phyloP scores from a whole-genome alignment of 139 green algal species.

The Monoraphidium neglectum region DNA sequence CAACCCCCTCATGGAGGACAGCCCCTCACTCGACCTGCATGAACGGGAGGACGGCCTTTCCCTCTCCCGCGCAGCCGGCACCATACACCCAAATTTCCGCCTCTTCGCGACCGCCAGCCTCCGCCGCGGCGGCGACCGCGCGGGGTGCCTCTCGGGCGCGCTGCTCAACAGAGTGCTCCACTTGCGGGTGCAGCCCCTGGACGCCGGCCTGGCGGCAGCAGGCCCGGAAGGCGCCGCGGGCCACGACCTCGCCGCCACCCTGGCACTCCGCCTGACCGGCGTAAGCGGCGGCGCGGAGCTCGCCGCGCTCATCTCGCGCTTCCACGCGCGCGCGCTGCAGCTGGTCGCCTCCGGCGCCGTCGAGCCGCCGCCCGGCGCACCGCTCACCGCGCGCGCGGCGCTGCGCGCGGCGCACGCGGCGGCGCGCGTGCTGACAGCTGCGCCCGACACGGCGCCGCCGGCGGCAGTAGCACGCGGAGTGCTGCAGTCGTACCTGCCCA shows the following conservation, averaged over 20 bases:
- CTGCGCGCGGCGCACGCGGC: slow-evolving; percentile 5
- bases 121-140: slow-evolving; percentile 14
- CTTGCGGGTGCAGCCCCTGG: slow-evolving; percentile 34
- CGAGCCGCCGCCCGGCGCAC: slow-evolving; percentile 7
- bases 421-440: neutral
- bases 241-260: slow-evolving; percentile 29
- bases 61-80: slow-evolving; percentile 4
- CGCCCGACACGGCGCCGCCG: too few species aligned
- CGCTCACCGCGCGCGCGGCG: slow-evolving; percentile 19
- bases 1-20: slow-evolving; percentile 42
- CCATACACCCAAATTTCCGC: slow-evolving; percentile 32
- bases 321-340: slow-evolving; percentile 17
- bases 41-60: slow-evolving; percentile 37
- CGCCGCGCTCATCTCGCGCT: slow-evolving; percentile 18
- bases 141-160: slow-evolving; percentile 32
- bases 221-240: neutral
- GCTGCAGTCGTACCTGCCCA: slow-evolving; percentile 14
- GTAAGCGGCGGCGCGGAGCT: slow-evolving; percentile 27
- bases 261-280: slow-evolving; percentile 20
- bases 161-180: slow-evolving; percentile 38
- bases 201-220: slow-evolving; percentile 31
- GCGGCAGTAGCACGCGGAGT: neutral
- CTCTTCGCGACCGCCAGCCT: slow-evolving; percentile 38
- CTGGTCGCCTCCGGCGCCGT: slow-evolving; percentile 8
- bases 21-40: slow-evolving; percentile 34